Evolutionary conservation across 2,329 filamentous ascomycete species (phyloP).

Genomic region (Fusarium verrucosum): DNA sequence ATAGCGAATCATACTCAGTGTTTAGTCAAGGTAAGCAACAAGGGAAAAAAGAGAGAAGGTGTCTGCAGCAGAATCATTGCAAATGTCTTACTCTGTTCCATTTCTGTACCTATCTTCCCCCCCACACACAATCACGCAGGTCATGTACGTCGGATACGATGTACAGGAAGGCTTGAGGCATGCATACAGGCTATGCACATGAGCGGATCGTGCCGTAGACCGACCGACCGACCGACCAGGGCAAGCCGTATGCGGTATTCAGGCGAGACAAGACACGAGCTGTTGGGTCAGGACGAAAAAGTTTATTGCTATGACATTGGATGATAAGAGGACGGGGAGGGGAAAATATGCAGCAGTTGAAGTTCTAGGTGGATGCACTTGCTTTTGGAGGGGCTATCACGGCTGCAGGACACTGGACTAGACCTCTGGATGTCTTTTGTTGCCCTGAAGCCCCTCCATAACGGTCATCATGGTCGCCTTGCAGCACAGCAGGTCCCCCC

Average conservation of each 20-base stretch:
- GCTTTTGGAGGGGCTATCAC: not conserved
- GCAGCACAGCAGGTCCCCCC: conserved; percentile 34
- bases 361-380: not conserved
- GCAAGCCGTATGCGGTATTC: conserved; percentile 13
- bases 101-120: conserved; percentile 10
- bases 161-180: conserved; percentile 17
- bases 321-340: conserved; percentile 6
- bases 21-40: conserved; percentile 25
- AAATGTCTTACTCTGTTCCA: conserved; percentile 15
- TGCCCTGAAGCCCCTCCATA: conserved; percentile 18
- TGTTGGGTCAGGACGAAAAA: not conserved
- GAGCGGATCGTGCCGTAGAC: conserved; percentile 25
- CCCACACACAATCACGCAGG: conserved; percentile 33
- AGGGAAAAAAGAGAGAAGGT: conserved; percentile 14
- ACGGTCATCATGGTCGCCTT: conserved; percentile 19
- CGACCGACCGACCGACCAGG: not conserved
- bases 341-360: not conserved
- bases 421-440: conserved; percentile 8
- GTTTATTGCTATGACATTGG: not conserved
- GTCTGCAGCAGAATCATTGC: conserved; percentile 22
- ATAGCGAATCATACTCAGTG: not conserved
- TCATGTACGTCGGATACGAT: conserved; percentile 18
- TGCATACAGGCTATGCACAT: conserved; percentile 23
- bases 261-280: conserved; percentile 20
- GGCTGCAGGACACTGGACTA: not conserved